Base-by-base conservation (phyloP, 2,329 filamentous ascomycete species). In the Cladosporium cucumerinum region DNA sequence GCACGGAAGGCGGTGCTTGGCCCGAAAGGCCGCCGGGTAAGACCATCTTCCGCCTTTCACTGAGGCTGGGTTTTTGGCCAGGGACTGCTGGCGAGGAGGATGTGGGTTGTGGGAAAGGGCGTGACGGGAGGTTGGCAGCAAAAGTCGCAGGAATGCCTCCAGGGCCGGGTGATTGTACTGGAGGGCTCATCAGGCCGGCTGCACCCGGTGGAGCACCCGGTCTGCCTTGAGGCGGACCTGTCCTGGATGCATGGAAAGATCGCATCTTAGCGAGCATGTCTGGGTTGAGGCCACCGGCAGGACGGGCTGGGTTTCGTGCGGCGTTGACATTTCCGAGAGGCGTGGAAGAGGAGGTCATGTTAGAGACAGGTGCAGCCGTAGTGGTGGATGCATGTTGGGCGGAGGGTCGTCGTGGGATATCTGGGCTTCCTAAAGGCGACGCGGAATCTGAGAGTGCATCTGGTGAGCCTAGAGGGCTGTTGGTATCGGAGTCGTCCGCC, bases 271-370 rank as follows among this genome's bases (percentile, higher is more conserved):
- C 88, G 71, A 88, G 81, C 69, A 91, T 86, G 68, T 90, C 88
- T 70, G 74, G 70, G 57, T 75, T 77, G 66, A 81, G 72, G 3
- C 78, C 76, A 32, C 76, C 73, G 18, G 60, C 34, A 26, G 58
- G 58, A 18, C 48, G 48, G 25, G 76, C 77, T 16, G 84, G 84
- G 72, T 86, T 81, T 68, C 87, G 81, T 46, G 87, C 87, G 57
- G 87, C 86, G 76, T 89, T 92, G 72, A 97, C 81, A 65, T 91
- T 85, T 48, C 92, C 92, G 4, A 93, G 82, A 48, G 91, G 88
- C 30, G 90, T 95, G n/a, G 93, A 97, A n/a, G 88, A 93, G 7
- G 89, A 80, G 64, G 86, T 91, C 87, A 96, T 93, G 65, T 79
- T 77, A 5, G 59, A 39, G 23, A 61, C 59, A 4, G 25, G 26